Evolutionary conservation across 23 red algal species (phyloP), one percentile per base, ranked within the genome.

Genomic region (Gracilariopsis chorda): DNA sequence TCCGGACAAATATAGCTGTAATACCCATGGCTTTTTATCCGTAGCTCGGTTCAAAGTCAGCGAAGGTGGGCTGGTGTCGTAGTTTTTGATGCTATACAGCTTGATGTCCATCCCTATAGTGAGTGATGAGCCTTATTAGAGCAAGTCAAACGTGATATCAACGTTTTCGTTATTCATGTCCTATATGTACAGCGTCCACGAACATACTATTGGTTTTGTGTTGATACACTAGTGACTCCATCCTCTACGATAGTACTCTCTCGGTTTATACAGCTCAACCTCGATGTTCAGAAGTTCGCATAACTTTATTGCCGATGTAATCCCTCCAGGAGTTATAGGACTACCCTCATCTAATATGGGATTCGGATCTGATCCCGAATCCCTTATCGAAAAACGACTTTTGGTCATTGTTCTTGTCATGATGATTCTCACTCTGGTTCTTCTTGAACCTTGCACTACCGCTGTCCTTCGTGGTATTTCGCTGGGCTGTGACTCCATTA

Each of bases 71-170:
- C 65, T 4, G 3, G 40, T 14, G 24, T 19, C 7, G 19, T 16
- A 67, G 40, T 45, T 43, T 1, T 34, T 60, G 25, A 49, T 65
- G 49, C 47, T 43, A 58, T 84, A 49, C 29, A 23, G 48, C 23
- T 64, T 12, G 25, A 82, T 16, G 30, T 60, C 51, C 48, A 82
- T 4, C 59, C 77, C 77, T 20, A 82, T 61, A 4, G 55, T 82
- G 9, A 61, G 28, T 16, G 77, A 51, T 14, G 77, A 82, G 20
- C 59, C 30, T 30, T 62, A 2, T 23, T 56, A 25, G 10, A 61
- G 27, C 17, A 82, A 25, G 40, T 82, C 77, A 10, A 82, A 82
- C 11, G 29, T 58, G 33, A 82, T 4, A 3, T 56, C 37, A 4
- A 33, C 34, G 13, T 3, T 16, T 33, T 82, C 3, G 3, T 62